These are phyloP conservation scores for Aureobasidium sp. DNA, from an alignment of 2,329 filamentous ascomycete genomes.

Conservation along the genomic window DNA sequence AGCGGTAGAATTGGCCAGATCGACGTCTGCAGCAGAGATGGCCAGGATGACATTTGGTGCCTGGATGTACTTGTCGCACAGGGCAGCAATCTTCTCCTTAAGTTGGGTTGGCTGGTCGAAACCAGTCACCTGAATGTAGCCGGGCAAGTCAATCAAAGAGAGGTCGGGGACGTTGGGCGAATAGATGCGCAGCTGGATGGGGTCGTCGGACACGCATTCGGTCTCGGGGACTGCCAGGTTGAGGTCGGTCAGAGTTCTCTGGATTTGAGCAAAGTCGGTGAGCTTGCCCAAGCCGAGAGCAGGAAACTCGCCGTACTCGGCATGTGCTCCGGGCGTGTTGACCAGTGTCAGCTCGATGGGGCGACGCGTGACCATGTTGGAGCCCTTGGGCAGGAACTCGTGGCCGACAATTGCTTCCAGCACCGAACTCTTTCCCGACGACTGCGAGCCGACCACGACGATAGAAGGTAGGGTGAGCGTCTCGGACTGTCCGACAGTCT, in stretches of 20 bases:
- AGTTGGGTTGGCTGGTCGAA: slow-evolving; percentile 83
- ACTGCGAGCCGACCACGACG: slow-evolving; percentile 98
- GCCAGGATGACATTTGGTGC: slow-evolving; percentile 92
- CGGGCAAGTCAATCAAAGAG: slow-evolving; percentile 89
- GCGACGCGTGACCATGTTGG: slow-evolving; percentile 93
- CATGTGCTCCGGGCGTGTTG: slow-evolving; percentile 78
- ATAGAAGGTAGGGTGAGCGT: slow-evolving; percentile 87
- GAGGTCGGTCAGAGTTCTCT: slow-evolving; percentile 86
- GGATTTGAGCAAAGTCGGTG: slow-evolving; percentile 84
- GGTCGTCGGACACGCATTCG: slow-evolving; percentile 92
- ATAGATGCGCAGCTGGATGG: slow-evolving; percentile 90
- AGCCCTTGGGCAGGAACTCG: slow-evolving; percentile 95
- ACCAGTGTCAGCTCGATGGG: slow-evolving; percentile 94
- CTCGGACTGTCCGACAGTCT: slow-evolving; percentile 85
- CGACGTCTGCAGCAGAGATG: slow-evolving; percentile 94
- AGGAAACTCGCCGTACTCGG: slow-evolving; percentile 94
- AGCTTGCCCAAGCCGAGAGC: slow-evolving; percentile 83
- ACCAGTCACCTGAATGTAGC: slow-evolving; percentile 93
- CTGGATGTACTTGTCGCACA: slow-evolving; percentile 98
- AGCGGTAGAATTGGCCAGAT: slow-evolving; percentile 92
- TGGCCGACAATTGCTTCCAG: slow-evolving; percentile 95
- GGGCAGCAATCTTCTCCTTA: slow-evolving; percentile 89
- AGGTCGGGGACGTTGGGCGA: slow-evolving; percentile 93
- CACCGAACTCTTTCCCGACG: slow-evolving; percentile 95
- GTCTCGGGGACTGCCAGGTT: slow-evolving; percentile 85